These are phyloP conservation scores for Ogataea neopini DNA, from an alignment of 805 yeast genomes.

Conservation along the genomic window DNA sequence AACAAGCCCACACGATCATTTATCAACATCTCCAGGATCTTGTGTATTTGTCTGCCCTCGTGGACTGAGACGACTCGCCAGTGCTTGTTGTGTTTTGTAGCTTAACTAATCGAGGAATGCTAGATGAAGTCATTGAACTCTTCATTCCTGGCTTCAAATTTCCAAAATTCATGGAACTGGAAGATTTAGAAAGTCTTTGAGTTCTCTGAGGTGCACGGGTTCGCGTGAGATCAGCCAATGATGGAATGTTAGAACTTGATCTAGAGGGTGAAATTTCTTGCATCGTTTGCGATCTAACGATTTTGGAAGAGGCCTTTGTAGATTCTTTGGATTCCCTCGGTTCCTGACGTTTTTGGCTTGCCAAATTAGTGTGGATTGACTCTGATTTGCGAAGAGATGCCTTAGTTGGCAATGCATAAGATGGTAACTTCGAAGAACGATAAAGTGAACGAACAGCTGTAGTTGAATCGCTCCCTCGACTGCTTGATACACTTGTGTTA, in stretches of 20 bases:
- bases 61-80: neutral
- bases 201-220: neutral
- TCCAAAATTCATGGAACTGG: slow-evolving; percentile 7
- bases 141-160: neutral
- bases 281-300: slow-evolving; percentile 23
- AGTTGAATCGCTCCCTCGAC: neutral
- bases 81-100: neutral
- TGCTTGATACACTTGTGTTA: neutral
- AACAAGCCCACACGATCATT: neutral
- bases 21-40: slow-evolving; percentile 23
- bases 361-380: slow-evolving; percentile 3
- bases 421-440: slow-evolving; percentile 16
- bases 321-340: neutral
- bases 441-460: slow-evolving; percentile 1
- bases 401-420: slow-evolving; percentile 23
- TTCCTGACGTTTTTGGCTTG: neutral
- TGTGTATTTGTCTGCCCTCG: slow-evolving; percentile 9
- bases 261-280: slow-evolving; percentile 23
- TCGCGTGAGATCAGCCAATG: slow-evolving; percentile 1
- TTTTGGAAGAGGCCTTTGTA: slow-evolving; percentile 1
- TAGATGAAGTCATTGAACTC: slow-evolving; percentile 15
- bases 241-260: slow-evolving; percentile 15
- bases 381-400: slow-evolving; percentile 19
- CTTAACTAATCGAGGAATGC: slow-evolving; percentile 18
- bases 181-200: slow-evolving; percentile 5